Percentiles rank a stretch among this genome's conserved stretches.
phyloP scores from a whole-genome alignment of 441 rosid species.

The Euphorbia celastroides region DNA sequence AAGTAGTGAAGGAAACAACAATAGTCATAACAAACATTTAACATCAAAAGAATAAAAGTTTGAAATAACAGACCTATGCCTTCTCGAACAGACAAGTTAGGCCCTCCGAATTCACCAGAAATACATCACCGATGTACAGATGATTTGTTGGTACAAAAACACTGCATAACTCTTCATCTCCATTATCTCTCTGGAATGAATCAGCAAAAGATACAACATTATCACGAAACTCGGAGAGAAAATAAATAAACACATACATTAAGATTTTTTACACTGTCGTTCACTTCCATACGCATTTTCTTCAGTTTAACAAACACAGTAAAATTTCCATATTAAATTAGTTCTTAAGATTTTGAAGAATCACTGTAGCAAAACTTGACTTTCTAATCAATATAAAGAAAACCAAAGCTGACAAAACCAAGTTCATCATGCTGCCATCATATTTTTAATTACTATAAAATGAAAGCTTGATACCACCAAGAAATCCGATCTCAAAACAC shows the following conservation, averaged over 20 bases:
- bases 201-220: slow-evolving; percentile 12
- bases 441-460: neutral
- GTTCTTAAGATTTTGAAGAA: neutral
- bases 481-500: neutral
- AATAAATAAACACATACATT: neutral
- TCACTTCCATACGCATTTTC: neutral
- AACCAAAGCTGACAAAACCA: neutral
- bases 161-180: slow-evolving; percentile 86
- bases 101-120: slow-evolving; percentile 78
- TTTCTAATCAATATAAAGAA: neutral
- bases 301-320: neutral
- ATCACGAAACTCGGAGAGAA: slow-evolving; percentile 12
- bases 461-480: neutral
- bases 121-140: slow-evolving; percentile 87
- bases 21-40: neutral
- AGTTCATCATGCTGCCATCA: neutral
- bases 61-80: slow-evolving; percentile 65
- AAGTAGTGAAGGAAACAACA: neutral
- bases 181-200: slow-evolving; percentile 53
- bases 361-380: neutral
- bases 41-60: neutral
- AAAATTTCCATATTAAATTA: neutral
- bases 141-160: slow-evolving; percentile 99
- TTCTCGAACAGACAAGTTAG: slow-evolving; percentile 88
- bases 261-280: neutral